phyloP scores from a whole-genome alignment of 139 green algal species.

The Astrephomene gubernaculifera region DNA sequence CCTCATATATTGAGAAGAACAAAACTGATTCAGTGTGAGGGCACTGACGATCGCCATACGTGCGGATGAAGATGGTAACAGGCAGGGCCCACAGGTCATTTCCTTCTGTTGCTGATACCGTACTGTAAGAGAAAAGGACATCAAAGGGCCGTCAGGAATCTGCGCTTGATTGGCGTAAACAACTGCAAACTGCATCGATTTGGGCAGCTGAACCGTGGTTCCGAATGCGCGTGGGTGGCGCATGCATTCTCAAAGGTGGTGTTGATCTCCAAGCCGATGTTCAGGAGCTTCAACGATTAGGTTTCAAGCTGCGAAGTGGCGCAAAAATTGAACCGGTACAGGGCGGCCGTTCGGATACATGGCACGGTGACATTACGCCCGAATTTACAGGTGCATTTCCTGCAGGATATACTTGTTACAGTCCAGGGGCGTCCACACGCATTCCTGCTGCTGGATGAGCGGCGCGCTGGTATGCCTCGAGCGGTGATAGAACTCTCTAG shows the following conservation, averaged over 20 bases:
- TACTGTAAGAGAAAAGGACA: too few species aligned
- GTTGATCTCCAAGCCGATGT: background rate
- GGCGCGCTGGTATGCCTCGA: background rate
- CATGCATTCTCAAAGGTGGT: constrained; percentile 2
- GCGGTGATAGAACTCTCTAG: background rate
- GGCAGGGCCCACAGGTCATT: too few species aligned
- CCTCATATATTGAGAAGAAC: too few species aligned
- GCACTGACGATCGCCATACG: too few species aligned
- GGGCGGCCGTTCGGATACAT: too few species aligned
- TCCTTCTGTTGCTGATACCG: too few species aligned
- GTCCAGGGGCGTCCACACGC: constrained; percentile 11
- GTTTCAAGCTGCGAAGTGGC: constrained; percentile 6
- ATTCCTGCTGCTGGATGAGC: constrained; percentile 30
- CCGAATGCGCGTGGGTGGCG: background rate
- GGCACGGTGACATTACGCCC: too few species aligned
- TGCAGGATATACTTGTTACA: constrained; percentile 27
- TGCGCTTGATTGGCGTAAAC: too few species aligned
- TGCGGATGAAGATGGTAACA: too few species aligned
- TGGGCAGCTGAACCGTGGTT: background rate
- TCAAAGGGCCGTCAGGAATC: too few species aligned
- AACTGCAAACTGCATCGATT: too few species aligned
- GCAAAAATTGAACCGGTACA: constrained; percentile 3
- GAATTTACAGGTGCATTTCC: background rate
- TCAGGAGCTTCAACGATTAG: background rate
- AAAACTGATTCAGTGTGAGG: too few species aligned